A percentile compares a stretch with the other conserved stretches of the same genome.
Evolutionary conservation across 148 eudicot genomes (phyloP).

Genomic region (Bassia scoparia): DNA sequence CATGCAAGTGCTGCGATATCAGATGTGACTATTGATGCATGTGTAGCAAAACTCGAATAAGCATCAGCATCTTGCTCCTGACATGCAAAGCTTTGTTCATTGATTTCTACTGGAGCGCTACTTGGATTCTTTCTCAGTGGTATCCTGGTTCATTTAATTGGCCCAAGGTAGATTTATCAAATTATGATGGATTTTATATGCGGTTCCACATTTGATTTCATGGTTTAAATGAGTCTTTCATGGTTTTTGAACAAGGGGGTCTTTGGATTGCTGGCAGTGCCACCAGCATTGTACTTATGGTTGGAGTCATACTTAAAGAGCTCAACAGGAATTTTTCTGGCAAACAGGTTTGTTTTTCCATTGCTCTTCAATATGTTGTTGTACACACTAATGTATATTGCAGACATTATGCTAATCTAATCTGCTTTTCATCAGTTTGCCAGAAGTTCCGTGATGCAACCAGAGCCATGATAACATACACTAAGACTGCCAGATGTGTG

Average conservation of each 20-base stretch:
- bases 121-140: constrained; percentile 85
- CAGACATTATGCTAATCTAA: background rate
- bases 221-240: constrained; percentile 11
- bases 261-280: constrained; percentile 71
- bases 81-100: constrained; percentile 92
- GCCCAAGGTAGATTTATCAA: constrained; percentile 55
- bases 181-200: background rate
- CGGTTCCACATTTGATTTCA: background rate
- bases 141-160: constrained; percentile 74
- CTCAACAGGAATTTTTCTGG: constrained; percentile 44
- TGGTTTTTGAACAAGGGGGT: constrained; percentile 54
- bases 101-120: constrained; percentile 76
- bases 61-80: constrained; percentile 70
- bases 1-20: constrained; percentile 85
- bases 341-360: constrained; percentile 49
- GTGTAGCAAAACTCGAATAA: constrained; percentile 84
- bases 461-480: constrained; percentile 75
- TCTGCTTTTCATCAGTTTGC: constrained; percentile 38
- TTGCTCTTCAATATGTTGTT: background rate
- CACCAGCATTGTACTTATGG: constrained; percentile 52
- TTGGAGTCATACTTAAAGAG: constrained; percentile 73
- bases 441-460: constrained; percentile 57
- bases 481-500: constrained; percentile 72
- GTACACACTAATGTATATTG: background rate
- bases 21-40: constrained; percentile 97